These are phyloP conservation scores for Secale cereale DNA, from an alignment of 176 grass and related monocot species.

Conservation along the genomic window DNA sequence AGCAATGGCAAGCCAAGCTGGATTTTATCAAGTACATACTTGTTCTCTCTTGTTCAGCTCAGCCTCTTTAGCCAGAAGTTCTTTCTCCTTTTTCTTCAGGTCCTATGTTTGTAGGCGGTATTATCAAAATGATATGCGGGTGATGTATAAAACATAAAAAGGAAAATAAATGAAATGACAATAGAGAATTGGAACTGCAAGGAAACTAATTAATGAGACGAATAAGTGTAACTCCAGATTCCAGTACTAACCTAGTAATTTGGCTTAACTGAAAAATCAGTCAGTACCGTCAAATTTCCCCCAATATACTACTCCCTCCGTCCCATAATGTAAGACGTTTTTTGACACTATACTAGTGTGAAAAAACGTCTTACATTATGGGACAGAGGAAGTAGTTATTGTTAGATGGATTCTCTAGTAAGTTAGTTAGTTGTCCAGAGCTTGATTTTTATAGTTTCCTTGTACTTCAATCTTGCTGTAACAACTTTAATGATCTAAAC, in stretches of 20 bases:
- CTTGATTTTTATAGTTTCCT: no score
- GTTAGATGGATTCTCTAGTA: neutral
- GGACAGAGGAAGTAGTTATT: no score
- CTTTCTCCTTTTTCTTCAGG: slow-evolving; percentile 52
- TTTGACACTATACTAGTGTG: no score
- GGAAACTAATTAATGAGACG: neutral
- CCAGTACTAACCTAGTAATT: neutral
- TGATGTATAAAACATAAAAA: neutral
- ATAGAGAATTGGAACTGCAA: neutral
- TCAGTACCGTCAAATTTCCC: neutral
- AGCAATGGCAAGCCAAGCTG: neutral
- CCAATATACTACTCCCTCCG: neutral
- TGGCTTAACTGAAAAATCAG: neutral
- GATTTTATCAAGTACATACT: slow-evolving; percentile 19
- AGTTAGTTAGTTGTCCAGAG: neutral
- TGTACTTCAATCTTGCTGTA: no score
- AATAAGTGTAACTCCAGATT: neutral
- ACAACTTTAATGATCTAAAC: no score
- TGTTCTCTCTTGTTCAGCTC: slow-evolving; percentile 66
- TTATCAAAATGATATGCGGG: neutral
- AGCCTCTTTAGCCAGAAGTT: slow-evolving; percentile 57
- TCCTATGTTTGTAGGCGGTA: slow-evolving; percentile 28
- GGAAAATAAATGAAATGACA: neutral
- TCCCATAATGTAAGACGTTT: no score
- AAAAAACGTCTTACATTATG: no score